Percentiles rank a stretch among this genome's conserved stretches.
These are phyloP conservation scores for Actinomucor elegans DNA, from an alignment of 371 early-diverging fungal genomes.

Conservation along the genomic window DNA sequence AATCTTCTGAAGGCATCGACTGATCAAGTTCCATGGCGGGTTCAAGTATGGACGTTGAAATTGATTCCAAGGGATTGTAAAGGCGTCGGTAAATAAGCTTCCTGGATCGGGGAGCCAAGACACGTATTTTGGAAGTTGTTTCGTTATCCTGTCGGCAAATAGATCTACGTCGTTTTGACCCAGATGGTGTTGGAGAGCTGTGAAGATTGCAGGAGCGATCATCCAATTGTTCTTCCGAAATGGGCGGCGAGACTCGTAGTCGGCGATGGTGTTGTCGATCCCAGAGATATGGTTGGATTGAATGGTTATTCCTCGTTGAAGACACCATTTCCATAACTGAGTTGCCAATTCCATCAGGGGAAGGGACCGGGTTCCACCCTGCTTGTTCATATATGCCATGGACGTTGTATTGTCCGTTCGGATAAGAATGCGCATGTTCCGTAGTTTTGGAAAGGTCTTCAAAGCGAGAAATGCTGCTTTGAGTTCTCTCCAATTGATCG, in stretches of 20 bases:
- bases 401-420: constrained; percentile 29
- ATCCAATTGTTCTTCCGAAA: no score
- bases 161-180: no score
- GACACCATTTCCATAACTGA: constrained; percentile 17
- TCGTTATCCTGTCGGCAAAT: no score
- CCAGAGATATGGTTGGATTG: no score
- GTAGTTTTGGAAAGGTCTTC: not conserved
- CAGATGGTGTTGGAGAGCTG: no score
- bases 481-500: constrained; percentile 25
- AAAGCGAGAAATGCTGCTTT: constrained; percentile 11
- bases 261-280: no score
- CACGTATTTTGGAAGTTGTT: no score
- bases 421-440: constrained; percentile 15
- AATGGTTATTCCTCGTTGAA: constrained; percentile 3
- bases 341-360: constrained; percentile 19
- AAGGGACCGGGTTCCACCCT: constrained; percentile 26
- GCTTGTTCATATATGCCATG: constrained; percentile 23
- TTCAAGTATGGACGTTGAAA: not conserved
- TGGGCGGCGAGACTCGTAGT: no score
- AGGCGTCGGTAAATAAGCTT: not conserved
- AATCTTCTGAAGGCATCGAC: not conserved
- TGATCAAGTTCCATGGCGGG: constrained; percentile 10
- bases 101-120: constrained; percentile 16
- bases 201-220: no score
- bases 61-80: constrained; percentile 9